phyloP scores from a whole-genome alignment of 768 basidiomycete genomes.

The Serendipita sp. region DNA sequence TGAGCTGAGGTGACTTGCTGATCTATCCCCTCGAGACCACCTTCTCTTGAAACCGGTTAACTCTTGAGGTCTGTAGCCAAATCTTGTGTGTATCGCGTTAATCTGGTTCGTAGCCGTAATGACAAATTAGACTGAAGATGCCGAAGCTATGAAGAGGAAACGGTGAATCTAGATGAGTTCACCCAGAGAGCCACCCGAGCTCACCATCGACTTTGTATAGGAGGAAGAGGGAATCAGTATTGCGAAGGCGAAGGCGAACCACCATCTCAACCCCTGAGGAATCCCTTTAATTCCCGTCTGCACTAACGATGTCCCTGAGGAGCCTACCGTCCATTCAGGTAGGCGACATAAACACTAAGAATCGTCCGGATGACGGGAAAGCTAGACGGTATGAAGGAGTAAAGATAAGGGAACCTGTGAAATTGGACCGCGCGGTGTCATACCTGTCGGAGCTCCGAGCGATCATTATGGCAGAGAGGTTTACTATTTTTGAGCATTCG shows the following conservation, averaged over 20 bases:
- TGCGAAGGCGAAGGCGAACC: constrained; percentile 83
- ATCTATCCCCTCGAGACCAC: constrained; percentile 50
- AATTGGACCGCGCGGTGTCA: not conserved
- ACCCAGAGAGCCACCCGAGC: constrained; percentile 10
- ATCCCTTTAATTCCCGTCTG: constrained; percentile 55
- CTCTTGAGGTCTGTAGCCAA: constrained; percentile 58
- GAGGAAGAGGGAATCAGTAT: constrained; percentile 65
- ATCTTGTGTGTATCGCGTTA: constrained; percentile 84
- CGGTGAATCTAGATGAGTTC: not conserved
- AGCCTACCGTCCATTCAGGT: constrained; percentile 65
- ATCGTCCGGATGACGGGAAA: constrained; percentile 80
- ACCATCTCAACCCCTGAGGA: constrained; percentile 65
- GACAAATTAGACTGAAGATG: constrained; percentile 79
- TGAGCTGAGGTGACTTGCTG: constrained; percentile 26
- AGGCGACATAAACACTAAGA: constrained; percentile 74
- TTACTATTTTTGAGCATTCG: too few species aligned
- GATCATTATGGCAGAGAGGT: not conserved
- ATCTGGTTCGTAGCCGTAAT: constrained; percentile 62
- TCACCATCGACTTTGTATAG: constrained; percentile 88
- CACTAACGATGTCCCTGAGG: constrained; percentile 75
- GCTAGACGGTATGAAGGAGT: constrained; percentile 45
- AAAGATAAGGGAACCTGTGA: constrained; percentile 19
- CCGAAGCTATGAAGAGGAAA: constrained; percentile 40
- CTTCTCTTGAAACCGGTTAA: constrained; percentile 35
- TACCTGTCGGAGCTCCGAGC: not conserved